Evolutionary conservation across 345 rosid genomes (phyloP).

Genomic region (Clausena lansium): DNA sequence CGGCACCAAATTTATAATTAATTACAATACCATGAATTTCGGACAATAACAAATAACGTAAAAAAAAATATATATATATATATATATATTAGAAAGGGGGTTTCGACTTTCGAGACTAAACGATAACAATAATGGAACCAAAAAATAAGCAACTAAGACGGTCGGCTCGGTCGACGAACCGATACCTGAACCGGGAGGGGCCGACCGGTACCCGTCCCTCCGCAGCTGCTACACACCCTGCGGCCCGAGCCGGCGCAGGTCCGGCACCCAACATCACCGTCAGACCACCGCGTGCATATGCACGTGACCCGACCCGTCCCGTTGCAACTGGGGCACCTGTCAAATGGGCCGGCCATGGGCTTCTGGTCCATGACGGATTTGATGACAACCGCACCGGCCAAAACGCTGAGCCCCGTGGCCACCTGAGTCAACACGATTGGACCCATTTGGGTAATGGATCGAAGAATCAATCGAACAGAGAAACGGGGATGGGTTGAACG

Average conservation of each 20-base stretch:
- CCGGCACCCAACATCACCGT: slow-evolving; percentile 85
- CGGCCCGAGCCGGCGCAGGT: slow-evolving; percentile 92
- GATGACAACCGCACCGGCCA: slow-evolving; percentile 83
- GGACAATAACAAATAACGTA: background rate
- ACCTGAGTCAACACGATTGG: slow-evolving; percentile 78
- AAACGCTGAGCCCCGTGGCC: slow-evolving; percentile 76
- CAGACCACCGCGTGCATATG: slow-evolving; percentile 86
- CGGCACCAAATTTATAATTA: background rate
- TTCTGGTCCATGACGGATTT: slow-evolving; percentile 85
- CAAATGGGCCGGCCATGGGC: slow-evolving; percentile 82
- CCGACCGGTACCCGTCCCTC: slow-evolving; percentile 87
- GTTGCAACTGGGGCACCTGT: slow-evolving; percentile 71
- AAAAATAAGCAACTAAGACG: slow-evolving; percentile 25
- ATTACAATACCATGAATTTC: background rate
- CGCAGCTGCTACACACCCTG: slow-evolving; percentile 74
- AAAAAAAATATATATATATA: background rate
- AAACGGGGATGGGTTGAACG: background rate
- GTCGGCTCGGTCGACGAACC: slow-evolving; percentile 50
- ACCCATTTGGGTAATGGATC: slow-evolving; percentile 30
- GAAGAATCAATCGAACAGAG: background rate
- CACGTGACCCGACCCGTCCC: slow-evolving; percentile 85
- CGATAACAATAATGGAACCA: slow-evolving; percentile 4
- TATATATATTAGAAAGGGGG: background rate
- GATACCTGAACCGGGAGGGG: slow-evolving; percentile 76
- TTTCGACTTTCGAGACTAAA: background rate